Base-by-base conservation (phyloP, 2,329 filamentous ascomycete genomes). In the Triangularia setosa region DNA sequence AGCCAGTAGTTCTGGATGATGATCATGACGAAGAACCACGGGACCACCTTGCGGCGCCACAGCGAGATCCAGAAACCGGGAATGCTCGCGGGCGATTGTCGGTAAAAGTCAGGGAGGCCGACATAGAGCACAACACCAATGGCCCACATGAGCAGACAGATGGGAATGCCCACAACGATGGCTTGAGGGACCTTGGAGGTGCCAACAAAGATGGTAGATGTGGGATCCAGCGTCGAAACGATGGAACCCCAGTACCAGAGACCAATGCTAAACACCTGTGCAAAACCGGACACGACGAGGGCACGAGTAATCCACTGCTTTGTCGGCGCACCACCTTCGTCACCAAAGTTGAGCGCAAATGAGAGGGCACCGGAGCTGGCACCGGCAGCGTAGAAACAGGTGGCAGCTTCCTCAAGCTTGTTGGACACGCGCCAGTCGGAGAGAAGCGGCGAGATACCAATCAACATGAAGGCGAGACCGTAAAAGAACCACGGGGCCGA, bases 1-100 rank as follows among this genome's bases (percentile, higher is more conserved):
- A 90, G 80, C 76, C 86, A 90, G 79, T 87, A 88, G 74, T 90
- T 90, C 71, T 89, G 87, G 30, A 89, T 75, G 64, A 88, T 77
- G 52, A 89, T 84, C 3, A 84, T 82, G 64, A 87, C 75, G 74
- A 89, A 85, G 77, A 88, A 89, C 87, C 87, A 90, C 12, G 87
- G 78, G 54, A 89, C 82, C 65, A 89, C 85, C 75, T 88, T 88
- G 65, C 87, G 83, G 56, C 86, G 80, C 67, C 83, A 79, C 7
- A 89, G 79, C 1, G 85, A 84, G 61, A 78, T 80, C 75, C 89
- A 90, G 78, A 90, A 89, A 18, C 84, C 85, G 0, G 87, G 87
- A 1, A 90, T 83, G 55, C 81, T 82, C 65, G 87, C 87, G 0
- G 87, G 87, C 14, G 80, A 77, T 71, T 88, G 85, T 56, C 85